Evolutionary conservation across 257 asterid genomes (phyloP), one percentile per base, ranked within the genome.

Genomic region (Jaltomata sinuosa): DNA sequence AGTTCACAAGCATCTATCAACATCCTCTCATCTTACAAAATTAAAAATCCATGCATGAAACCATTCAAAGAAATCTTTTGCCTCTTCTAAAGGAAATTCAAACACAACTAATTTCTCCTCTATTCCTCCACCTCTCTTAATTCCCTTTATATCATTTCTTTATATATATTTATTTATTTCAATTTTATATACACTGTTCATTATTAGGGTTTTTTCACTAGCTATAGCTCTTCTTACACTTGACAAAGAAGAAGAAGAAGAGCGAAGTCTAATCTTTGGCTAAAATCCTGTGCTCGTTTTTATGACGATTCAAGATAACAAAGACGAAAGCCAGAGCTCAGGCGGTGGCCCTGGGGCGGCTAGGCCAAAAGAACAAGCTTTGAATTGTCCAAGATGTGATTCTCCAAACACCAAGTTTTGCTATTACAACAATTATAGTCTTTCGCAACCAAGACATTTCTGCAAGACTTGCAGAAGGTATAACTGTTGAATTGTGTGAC

Each of bases 351-450:
- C 45, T 11, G 16, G 89, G 52, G 11, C 91, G 62, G 12, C 67
- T 11, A 82, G 85, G 87, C 87, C 90, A 0, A 97, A 89, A 21
- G 94, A 90, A 67, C 91, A 90, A 14, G 78, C 89, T 36, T 89
- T 88, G 57, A 92, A 91, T 85, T 96, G 99, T 91, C 99, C 98
- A 0, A 87, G 99, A 81, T 96, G 99, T 19, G 98, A 96, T 78
- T 96, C 99, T 0, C 91, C 93, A 2, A 96, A 96, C 90, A 96
- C 99, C 36, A 96, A 96, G 84, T 96, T 96, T 61, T 96, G 99
- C 86, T 96, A 96, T 92, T 96, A 92, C 92, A 96, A 96, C 92
- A 96, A 96, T 53, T 96, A 96, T 86, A 93, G 97, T 89, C 94
- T 96, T 65, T 82, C 98, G 0, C 99, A 96, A 89, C 98, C 99